These are phyloP conservation scores for Aspergillus japonicus DNA, from an alignment of 2,329 filamentous ascomycete genomes.

Conservation along the genomic window DNA sequence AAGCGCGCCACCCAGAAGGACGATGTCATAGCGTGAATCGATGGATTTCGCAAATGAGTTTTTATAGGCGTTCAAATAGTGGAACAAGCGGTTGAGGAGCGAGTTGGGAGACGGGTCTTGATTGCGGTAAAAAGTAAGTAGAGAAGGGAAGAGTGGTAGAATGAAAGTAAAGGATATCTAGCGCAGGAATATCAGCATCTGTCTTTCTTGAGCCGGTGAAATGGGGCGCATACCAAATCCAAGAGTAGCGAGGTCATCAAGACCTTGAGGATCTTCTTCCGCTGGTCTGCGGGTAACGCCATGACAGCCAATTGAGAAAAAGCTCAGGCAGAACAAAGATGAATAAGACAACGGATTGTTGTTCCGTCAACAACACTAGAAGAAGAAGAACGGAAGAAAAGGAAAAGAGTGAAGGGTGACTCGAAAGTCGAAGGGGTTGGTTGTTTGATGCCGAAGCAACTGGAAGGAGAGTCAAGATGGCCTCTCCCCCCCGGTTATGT, in stretches of 20 bases:
- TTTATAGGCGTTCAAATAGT: conserved; percentile 90
- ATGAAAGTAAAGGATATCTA: conserved; percentile 99
- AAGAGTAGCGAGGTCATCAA: conserved; percentile 86
- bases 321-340: conserved; percentile 16
- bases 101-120: conserved; percentile 65
- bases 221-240: conserved; percentile 67
- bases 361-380: background rate
- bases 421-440: background rate
- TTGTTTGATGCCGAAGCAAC: background rate
- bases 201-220: background rate
- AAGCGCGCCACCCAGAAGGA: conserved; percentile 87
- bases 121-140: conserved; percentile 93
- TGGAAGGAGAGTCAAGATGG: background rate
- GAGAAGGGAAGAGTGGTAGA: conserved; percentile 88
- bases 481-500: conserved; percentile 12
- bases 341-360: background rate
- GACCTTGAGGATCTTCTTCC: conserved; percentile 81
- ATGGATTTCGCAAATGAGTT: conserved; percentile 88
- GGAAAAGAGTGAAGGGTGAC: conserved; percentile 16
- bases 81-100: conserved; percentile 74
- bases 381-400: conserved; percentile 15
- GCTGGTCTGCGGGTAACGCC: conserved; percentile 46
- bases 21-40: conserved; percentile 94
- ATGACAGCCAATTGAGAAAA: conserved; percentile 25
- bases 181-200: conserved; percentile 3